Percentiles rank a stretch among this genome's conserved stretches.
Evolutionary conservation across 495 filamentous ascomycete species (phyloP).

Genomic region (Staphylotrichum longicolle): DNA sequence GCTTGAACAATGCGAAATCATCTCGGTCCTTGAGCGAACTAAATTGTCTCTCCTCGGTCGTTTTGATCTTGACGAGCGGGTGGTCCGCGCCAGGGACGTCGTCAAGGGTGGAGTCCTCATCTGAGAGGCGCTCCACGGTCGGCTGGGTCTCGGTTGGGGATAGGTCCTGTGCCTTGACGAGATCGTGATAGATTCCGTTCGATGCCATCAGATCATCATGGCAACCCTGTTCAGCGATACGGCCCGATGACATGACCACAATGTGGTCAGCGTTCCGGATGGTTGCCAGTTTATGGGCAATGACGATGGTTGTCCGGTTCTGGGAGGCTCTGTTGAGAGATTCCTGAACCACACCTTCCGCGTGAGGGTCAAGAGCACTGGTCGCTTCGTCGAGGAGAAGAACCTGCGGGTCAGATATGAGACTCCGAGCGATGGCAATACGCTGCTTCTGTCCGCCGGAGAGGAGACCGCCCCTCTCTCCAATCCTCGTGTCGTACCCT

Average conservation of each 20-base stretch:
- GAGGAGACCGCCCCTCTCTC: constrained; percentile 47
- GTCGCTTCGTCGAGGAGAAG: constrained; percentile 84
- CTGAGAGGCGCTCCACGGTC: constrained; percentile 25
- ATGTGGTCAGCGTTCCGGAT: constrained; percentile 68
- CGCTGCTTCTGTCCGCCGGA: constrained; percentile 57
- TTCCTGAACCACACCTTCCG: constrained; percentile 64
- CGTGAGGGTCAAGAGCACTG: constrained; percentile 65
- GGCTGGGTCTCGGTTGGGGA: constrained; percentile 35
- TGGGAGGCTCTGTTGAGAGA: constrained; percentile 61
- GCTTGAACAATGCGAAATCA: too few relatives aligned
- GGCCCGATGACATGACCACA: constrained; percentile 59
- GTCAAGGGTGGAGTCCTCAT: background rate
- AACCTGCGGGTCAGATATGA: constrained; percentile 67
- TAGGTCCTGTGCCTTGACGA: constrained; percentile 49
- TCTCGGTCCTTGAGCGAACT: too few relatives aligned
- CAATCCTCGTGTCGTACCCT: constrained; percentile 56
- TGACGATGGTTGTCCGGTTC: constrained; percentile 72
- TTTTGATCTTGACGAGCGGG: too few relatives aligned
- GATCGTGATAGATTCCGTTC: constrained; percentile 45
- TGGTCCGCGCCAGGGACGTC: too few relatives aligned
- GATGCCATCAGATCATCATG: constrained; percentile 59
- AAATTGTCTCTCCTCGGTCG: too few relatives aligned
- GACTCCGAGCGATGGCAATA: constrained; percentile 64
- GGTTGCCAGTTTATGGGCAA: constrained; percentile 67
- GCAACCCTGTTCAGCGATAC: constrained; percentile 62